Evolutionary conservation across 23 red algal species (phyloP).

Genomic region (Cyanidiococcus yangmingshanensis): DNA sequence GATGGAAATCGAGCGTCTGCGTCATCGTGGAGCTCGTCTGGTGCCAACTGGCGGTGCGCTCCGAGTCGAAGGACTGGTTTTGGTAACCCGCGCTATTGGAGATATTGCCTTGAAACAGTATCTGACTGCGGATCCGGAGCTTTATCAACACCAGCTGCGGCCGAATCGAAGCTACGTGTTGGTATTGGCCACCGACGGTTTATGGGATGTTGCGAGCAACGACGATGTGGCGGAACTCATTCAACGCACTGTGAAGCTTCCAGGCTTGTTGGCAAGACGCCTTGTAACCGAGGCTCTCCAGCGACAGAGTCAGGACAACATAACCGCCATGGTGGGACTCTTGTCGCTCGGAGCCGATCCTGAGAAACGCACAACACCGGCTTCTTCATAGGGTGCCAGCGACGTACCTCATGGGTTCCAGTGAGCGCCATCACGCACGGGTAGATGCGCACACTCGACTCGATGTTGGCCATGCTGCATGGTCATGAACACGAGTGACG

Average conservation of each 20-base stretch:
- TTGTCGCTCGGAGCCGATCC: too few relatives aligned
- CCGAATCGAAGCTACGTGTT: constrained; percentile 36
- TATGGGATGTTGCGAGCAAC: constrained; percentile 70
- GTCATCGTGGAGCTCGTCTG: constrained; percentile 44
- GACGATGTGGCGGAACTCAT: constrained; percentile 45
- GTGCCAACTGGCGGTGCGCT: constrained; percentile 15
- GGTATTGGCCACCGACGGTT: constrained; percentile 76
- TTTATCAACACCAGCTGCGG: constrained; percentile 25
- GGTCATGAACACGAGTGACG: too few relatives aligned
- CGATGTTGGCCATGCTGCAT: too few relatives aligned
- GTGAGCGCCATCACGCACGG: too few relatives aligned
- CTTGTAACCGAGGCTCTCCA: constrained; percentile 65
- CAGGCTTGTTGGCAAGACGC: constrained; percentile 65
- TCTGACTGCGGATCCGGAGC: constrained; percentile 52
- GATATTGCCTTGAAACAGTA: constrained; percentile 61
- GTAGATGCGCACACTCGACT: too few relatives aligned
- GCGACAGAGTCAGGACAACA: constrained; percentile 70
- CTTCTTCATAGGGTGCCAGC: too few relatives aligned
- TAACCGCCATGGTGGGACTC: constrained; percentile 76
- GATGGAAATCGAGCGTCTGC: constrained; percentile 34
- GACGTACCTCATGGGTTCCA: too few relatives aligned
- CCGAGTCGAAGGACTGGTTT: constrained; percentile 54
- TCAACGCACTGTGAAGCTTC: constrained; percentile 49
- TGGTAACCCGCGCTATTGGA: constrained; percentile 76
- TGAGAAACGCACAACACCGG: too few relatives aligned